Base-by-base conservation (phyloP, 2,329 filamentous ascomycete genomes). In the Pseudocercospora musae region DNA sequence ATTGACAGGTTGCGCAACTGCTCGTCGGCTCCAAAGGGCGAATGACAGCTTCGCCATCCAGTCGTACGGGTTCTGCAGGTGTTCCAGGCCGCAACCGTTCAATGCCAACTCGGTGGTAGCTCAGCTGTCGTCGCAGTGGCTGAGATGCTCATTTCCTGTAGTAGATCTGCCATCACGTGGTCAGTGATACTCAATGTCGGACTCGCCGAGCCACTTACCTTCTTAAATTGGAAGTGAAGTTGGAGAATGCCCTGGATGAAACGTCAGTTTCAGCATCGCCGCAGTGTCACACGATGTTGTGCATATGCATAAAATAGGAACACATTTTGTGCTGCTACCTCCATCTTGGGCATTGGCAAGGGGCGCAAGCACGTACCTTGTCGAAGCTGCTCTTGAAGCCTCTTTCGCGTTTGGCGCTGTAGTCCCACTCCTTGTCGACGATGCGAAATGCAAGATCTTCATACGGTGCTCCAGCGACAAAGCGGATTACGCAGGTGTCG, bases 351-450 rank as follows among this genome's bases (percentile, higher is more conserved):
- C 27, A 54, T 54, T 54, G 29, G 29, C 37, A 25, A 60, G 23
- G 42, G 40, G 23, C 20, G 54, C 40, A 50, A 31, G 57, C 25
- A 79, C 85, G 68, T 86, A 95, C 92, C 88, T 96, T 97, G 78
- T 99, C 95, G 77, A 98, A 99, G 66, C 90, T 96, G 78, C 93
- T 97, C 76, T 87, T 93, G 79, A 98, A 99, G 0, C 95, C 96
- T 63, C 95, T 86, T 71, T 99, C 95, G 71, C 89, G 86, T 79
- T 97, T 98, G 2, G 94, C 91, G 75, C 92, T 96, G 75, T 97
- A 99, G 77, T 99, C 95, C 95, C 95, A 99, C 78, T 99, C 95
- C 67, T 95, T 94, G 77, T 99, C 95, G 42, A 99, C 93, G 69
- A 99, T 97, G 42, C 94, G 87, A 74, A 99, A 99, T 8, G 94